These are phyloP conservation scores for Coleophoma cylindrospora DNA, from an alignment of 2,329 filamentous ascomycete species.

Conservation along the genomic window DNA sequence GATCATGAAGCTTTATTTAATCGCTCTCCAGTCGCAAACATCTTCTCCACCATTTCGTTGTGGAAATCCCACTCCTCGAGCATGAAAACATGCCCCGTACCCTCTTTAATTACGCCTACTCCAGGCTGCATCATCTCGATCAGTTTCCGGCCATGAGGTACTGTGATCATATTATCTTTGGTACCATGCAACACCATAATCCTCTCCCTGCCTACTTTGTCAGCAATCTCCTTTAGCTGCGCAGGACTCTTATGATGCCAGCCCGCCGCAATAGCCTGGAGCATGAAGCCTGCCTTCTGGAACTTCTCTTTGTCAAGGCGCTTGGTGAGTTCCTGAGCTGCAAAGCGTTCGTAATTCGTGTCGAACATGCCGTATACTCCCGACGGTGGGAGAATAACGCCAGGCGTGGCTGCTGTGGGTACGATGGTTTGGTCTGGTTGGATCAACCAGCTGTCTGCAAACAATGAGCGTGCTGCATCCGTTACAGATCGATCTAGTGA, in stretches of 20 bases:
- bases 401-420: slow-evolving; percentile 37
- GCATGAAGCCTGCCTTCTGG: slow-evolving; percentile 61
- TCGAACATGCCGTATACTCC: slow-evolving; percentile 51
- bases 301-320: slow-evolving; percentile 56
- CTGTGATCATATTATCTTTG: slow-evolving; percentile 71
- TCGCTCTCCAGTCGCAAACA: slow-evolving; percentile 24
- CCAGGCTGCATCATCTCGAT: slow-evolving; percentile 60
- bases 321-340: slow-evolving; percentile 74
- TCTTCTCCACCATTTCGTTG: slow-evolving; percentile 47
- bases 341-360: slow-evolving; percentile 77
- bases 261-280: slow-evolving; percentile 73
- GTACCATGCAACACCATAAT: slow-evolving; percentile 77
- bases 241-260: slow-evolving; percentile 71
- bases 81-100: slow-evolving; percentile 69
- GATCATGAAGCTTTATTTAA: slow-evolving; percentile 2
- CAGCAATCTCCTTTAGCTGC: slow-evolving; percentile 62
- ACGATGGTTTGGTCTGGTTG: slow-evolving; percentile 53
- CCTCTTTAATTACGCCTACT: slow-evolving; percentile 58
- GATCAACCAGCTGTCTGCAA: slow-evolving; percentile 57
- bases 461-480: slow-evolving; percentile 62
- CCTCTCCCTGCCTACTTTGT: slow-evolving; percentile 64
- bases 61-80: slow-evolving; percentile 69
- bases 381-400: slow-evolving; percentile 27
- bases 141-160: slow-evolving; percentile 64
- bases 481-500: slow-evolving; percentile 60